Base-by-base conservation (phyloP, 345 rosid species). In the Mercurialis annua region DNA sequence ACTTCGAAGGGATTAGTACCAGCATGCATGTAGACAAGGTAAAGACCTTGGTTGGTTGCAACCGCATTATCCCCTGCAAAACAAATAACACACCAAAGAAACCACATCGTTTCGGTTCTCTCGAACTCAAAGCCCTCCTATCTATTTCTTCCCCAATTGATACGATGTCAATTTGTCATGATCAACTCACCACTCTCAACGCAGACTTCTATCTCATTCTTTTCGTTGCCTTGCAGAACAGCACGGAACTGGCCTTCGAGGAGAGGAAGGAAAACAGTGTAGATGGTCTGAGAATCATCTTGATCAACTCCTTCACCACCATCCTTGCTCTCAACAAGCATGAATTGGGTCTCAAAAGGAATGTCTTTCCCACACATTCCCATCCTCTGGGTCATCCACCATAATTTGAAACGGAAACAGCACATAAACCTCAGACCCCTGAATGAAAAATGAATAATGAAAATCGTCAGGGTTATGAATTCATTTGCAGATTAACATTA, bases 311-410 rank as follows among this genome's bases (percentile, higher is more conserved):
- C 76, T 78, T 83, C 83, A 70, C 78, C 72, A 60, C 67, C 85
- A 26, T 79, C 85, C 70, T 83, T 94, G 77, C 89, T 89, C 83
- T 94, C 99, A 11, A 94, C 77, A 4, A 94, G 81, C 93, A 94
- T 60, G 77, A 94, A 94, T 69, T 94, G 98, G 34, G 99, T 94
- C 87, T 94, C 99, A 86, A 94, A 76, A 24, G 98, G 99, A 65
- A 94, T 76, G 14, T 94, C 99, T 80, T 74, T 89, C 50, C 99
- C 99, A 76, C 83, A 82, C 26, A 62, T 84, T 55, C 98, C 99
- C 98, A 89, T 91, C 62, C 97, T 89, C 77, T 91, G 99, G n/a
- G 98, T 91, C 99, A 94, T 94, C 99, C 99, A 94, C 99, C 99
- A 91, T 62, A 91, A 78, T 64, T 94, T 94, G 84, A 94, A 94